Evolutionary conservation across 768 basidiomycete genomes (phyloP), one percentile per base, ranked within the genome.

Genomic region (Suillus placidus): DNA sequence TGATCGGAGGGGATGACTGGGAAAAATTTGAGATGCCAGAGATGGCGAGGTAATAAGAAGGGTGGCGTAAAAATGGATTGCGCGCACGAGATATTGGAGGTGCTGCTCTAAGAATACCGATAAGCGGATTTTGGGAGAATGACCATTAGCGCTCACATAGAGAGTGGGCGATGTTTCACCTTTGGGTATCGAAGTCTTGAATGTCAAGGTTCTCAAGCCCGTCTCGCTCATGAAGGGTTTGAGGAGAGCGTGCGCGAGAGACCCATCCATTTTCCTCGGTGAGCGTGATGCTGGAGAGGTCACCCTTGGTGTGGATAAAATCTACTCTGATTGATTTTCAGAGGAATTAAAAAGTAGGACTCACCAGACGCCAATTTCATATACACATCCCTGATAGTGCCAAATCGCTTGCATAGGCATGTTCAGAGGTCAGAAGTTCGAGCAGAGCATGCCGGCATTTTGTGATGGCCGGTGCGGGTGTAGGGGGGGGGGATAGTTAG

Each of bases 391-490:
- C 88, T 83, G 68, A 94, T 87, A 94, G 80, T 18, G 88, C 89
- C 34, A 95, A 81, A 80, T 94, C 93, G n/a, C 87, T 88, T 14
- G 93, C 89, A 76, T 94, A 94, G 1, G 91, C 89, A 34, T 90
- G 82, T 72, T 95, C 93, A 26, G 91, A 91, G 13, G 89, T 86
- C 54, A 94, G 82, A 34, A 95, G 77, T 69, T 95, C 93, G 60
- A 87, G 84, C 26, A 94, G 79, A 10, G 92, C 92, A 74, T 94
- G 90, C 30, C 86, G 83, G 43, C 93, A 85, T 78, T 94, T 94
- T 34, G 88, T 84, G 71, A 87, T 76, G 66, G 71, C 63, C 30
- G 77, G 66, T 56, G 76, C 75, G 64, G 68, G 80, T 26, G 77
- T 71, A n/a, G 78, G 72, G 14, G 73, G 71, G 43, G 66, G 16